phyloP scores from a whole-genome alignment of 2,329 filamentous ascomycete species.

The Magnaporthales sp. region DNA sequence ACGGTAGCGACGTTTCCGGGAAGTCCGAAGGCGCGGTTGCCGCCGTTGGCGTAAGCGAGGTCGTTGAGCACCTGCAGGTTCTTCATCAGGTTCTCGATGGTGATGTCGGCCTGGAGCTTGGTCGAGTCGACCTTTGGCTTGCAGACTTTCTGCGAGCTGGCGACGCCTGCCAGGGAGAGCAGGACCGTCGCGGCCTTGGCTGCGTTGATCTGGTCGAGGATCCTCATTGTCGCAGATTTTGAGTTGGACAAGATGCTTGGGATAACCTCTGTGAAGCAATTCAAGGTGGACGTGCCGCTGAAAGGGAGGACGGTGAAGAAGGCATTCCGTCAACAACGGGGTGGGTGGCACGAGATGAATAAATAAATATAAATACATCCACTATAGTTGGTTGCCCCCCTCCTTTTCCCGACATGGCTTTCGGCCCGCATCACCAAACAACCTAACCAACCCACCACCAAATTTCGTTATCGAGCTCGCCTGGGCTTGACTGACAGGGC shows the following conservation, averaged over 20 bases:
- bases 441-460: background rate
- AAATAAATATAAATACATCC: background rate
- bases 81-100: constrained; percentile 29
- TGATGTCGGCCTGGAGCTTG: constrained; percentile 29
- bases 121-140: constrained; percentile 20
- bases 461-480: background rate
- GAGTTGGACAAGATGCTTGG: background rate
- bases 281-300: background rate
- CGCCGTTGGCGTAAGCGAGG: constrained; percentile 38
- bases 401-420: background rate
- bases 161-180: constrained; percentile 4
- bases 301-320: background rate
- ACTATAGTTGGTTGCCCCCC: background rate
- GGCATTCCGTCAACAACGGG: background rate
- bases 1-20: constrained; percentile 43
- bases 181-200: background rate
- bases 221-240: background rate
- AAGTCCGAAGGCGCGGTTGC: constrained; percentile 55
- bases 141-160: constrained; percentile 1
- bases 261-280: background rate
- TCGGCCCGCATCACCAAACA: background rate
- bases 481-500: background rate
- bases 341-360: background rate
- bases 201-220: background rate
- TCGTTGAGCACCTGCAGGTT: constrained; percentile 36